Base-by-base conservation (phyloP, 2,329 filamentous ascomycete genomes). In the Thielaviopsis musarum region DNA sequence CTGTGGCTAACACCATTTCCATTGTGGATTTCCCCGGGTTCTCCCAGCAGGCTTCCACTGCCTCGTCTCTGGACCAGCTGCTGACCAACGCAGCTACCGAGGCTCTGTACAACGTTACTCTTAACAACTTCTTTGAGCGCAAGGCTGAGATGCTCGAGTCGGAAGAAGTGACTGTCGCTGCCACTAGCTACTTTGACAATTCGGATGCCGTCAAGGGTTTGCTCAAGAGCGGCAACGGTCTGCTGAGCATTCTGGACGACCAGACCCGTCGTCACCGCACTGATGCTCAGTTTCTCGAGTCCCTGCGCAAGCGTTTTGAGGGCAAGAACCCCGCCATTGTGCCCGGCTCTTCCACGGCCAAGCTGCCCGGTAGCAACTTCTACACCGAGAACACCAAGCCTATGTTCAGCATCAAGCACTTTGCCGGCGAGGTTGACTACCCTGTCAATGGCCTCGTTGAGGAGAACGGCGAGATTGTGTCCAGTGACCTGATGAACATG, bases 151-250 rank as follows among this genome's bases (percentile, higher is more conserved):
- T 95, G 73, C 78, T 98, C 22, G 93, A 98, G 68, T 90, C 85
- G 1, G 93, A 98, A 70, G 93, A 98, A 69, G 88, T 98, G 41
- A 83, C 78, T 34, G 88, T 98, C 2, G 81, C 91, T 1, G 85
- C 91, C 0, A 96, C 91, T 0, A 95, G 89, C 73, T 98, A 97
- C 71, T 98, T 96, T 66, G 93, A 98, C 71, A 98, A 97, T 70
- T 90, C 88, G 0, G 93, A 97, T 69, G 90, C 91, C 10, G 90
- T 96, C 62, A 89, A 87, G 66, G 91, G 90, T 13, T 77, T 98
- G 34, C 75, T 98, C 59, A 98, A 97, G 74, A 79, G 88, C 60
- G 89, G 91, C 26, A 97, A 97, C 66, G 93, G 93, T 52, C 76
- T 98, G 48, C 77, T 98, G 21, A 91, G 89, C 71, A 98, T 98